These are phyloP conservation scores for Verticillium nubilum DNA, from an alignment of 2,329 filamentous ascomycete species.

Conservation along the genomic window DNA sequence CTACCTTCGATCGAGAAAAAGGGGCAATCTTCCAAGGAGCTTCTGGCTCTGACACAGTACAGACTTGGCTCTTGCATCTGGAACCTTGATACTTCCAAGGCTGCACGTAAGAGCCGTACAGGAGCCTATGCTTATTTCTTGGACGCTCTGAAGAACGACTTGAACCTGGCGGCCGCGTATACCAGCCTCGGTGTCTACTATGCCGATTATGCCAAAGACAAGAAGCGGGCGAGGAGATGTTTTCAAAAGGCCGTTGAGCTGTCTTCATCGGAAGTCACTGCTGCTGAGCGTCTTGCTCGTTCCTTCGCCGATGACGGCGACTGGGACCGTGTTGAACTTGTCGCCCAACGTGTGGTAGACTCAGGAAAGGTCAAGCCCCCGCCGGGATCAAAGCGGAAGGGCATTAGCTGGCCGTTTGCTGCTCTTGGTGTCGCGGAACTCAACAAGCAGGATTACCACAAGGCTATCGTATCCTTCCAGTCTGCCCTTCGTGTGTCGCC, in stretches of 20 bases:
- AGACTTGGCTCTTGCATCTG: constrained; percentile 83
- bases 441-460: constrained; percentile 85
- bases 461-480: constrained; percentile 88
- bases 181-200: constrained; percentile 89
- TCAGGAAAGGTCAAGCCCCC: constrained; percentile 89
- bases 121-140: constrained; percentile 83
- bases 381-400: constrained; percentile 88
- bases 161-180: constrained; percentile 86
- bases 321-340: constrained; percentile 93
- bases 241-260: constrained; percentile 96
- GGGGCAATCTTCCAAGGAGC: constrained; percentile 53
- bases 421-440: constrained; percentile 91
- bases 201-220: constrained; percentile 83
- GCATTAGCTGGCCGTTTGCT: constrained; percentile 93
- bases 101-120: constrained; percentile 71
- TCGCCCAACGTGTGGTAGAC: constrained; percentile 85
- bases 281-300: constrained; percentile 79
- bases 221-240: constrained; percentile 78
- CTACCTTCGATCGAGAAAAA: constrained; percentile 61
- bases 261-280: constrained; percentile 77
- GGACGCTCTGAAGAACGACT: constrained; percentile 75
- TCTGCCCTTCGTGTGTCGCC: constrained; percentile 79
- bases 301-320: constrained; percentile 86
- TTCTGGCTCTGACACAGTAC: constrained; percentile 83
- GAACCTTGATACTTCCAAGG: constrained; percentile 70